Conservation (phyloP, 2,329 filamentous ascomycete species). For the Botryotinia globosa region DNA sequence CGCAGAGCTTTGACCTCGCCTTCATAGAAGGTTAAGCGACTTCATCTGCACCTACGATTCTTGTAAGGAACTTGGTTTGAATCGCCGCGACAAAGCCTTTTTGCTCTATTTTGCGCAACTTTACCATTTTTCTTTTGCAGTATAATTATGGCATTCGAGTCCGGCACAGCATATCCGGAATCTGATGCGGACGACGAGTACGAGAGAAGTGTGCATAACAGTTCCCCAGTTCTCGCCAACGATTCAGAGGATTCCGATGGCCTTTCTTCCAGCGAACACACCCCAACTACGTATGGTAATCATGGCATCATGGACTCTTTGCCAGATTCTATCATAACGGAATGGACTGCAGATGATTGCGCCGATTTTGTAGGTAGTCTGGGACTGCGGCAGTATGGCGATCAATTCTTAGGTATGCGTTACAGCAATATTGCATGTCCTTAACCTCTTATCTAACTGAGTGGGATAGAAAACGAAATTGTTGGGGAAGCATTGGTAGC, state of each 20-base stretch:
- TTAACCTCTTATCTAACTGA: conserved; percentile 13
- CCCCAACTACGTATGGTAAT: conserved; percentile 74
- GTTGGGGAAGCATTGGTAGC: conserved; percentile 87
- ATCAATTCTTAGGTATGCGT: conserved; percentile 73
- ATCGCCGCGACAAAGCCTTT: conserved; percentile 18
- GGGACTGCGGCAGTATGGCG: conserved; percentile 78
- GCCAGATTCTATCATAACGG: conserved; percentile 71
- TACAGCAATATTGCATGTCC: not conserved
- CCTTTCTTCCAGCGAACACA: conserved; percentile 65
- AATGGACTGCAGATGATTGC: conserved; percentile 84
- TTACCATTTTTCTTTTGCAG: conserved; percentile 3
- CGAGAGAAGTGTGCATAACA: conserved; percentile 67
- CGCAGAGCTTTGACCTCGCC: conserved; percentile 21
- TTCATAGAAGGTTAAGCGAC: conserved; percentile 20
- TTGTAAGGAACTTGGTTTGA: conserved; percentile 21
- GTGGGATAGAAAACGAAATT: conserved; percentile 78
- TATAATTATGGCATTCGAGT: conserved; percentile 53
- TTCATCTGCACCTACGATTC: conserved; percentile 21
- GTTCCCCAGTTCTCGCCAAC: conserved; percentile 61
- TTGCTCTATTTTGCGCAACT: conserved; percentile 16
- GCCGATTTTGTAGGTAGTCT: conserved; percentile 82
- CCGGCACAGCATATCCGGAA: conserved; percentile 70
- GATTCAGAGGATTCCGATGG: conserved; percentile 72
- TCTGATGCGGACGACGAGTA: conserved; percentile 83
- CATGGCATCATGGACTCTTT: conserved; percentile 62